Percentiles rank a stretch among this genome's conserved stretches.
Conservation (phyloP, 305 asterid genomes). For the Fraxinus sp. region DNA sequence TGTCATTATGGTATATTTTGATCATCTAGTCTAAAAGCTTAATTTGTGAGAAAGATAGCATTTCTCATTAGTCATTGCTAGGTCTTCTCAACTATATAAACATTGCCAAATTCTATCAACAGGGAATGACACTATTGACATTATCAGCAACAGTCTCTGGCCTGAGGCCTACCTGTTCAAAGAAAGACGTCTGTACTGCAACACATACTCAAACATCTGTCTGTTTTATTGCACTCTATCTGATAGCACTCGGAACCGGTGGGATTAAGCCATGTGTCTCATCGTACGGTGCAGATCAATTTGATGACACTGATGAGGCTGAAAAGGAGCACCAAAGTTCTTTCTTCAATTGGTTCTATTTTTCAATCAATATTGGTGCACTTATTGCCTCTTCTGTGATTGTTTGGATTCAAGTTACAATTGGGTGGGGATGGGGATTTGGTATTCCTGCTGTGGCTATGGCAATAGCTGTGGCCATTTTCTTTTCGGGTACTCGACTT, state of each 20-base stretch:
- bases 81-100: background rate
- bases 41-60: background rate
- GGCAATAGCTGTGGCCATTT: conserved; percentile 71
- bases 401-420: conserved; percentile 61
- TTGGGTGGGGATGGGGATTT: conserved; percentile 90
- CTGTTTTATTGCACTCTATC: conserved; percentile 61
- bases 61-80: background rate
- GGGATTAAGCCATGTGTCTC: conserved; percentile 88
- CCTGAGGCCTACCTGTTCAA: conserved; percentile 54
- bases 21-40: background rate
- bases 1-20: background rate
- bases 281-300: conserved; percentile 82
- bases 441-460: conserved; percentile 79
- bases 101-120: conserved; percentile 9
- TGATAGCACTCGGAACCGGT: conserved; percentile 80
- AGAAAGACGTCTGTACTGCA: conserved; percentile 45
- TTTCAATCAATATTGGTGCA: conserved; percentile 80
- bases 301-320: conserved; percentile 67
- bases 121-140: conserved; percentile 85
- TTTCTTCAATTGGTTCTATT: conserved; percentile 82
- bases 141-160: conserved; percentile 74
- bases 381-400: conserved; percentile 65
- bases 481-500: conserved; percentile 74
- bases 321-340: conserved; percentile 64
- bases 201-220: conserved; percentile 49